Evolutionary conservation across 495 filamentous ascomycete genomes (phyloP), one percentile per base, ranked within the genome.

Genomic region (Staphylotrichum tortipilum): DNA sequence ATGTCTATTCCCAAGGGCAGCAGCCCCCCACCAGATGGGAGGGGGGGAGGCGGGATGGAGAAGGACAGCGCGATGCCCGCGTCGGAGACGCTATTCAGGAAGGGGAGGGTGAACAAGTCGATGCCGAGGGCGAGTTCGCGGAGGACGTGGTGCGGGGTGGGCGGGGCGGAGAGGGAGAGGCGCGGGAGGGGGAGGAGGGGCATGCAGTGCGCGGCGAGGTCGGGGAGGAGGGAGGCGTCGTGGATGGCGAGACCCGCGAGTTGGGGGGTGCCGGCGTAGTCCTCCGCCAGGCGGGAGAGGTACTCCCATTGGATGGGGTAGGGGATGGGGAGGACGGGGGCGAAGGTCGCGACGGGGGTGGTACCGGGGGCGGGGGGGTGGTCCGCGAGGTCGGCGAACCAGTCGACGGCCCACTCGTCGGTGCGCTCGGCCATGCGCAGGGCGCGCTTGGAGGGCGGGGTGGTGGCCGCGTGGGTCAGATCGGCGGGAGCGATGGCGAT

Each of bases 371-470:
- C 7, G 63, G 55, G 18, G 60, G 61, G n/a, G 11, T 28, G 39
- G 11, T 19, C 24, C 26, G 46, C 11, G 26, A 91, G 63, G 31
- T 81, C 71, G 15, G 75, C 73, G 17, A 88, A 73, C 80, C 82
- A 94, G 10, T 72, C 70, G 56, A 83, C 80, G 0, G 88, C 89
- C 54, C 92, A 73, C 52, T 92, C 88, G 10, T 86, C 82, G 0
- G 88, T 94, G 42, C 92, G 71, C 55, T 94, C 88, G 3, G 79
- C 83, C 85, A 96, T 96, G 63, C 86, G 89, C 8, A 78, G 77
- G 17, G 78, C 76, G 29, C 89, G 71, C 55, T 89, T 92, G 22
- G 72, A 66, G 10, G 84, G 83, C 0, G 87, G 79, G 8, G 55
- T 50, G 29, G 51, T 44, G 35, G 72, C 62, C 0, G 78, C 72